Evolutionary conservation across 1,284 basidiomycete genomes (phyloP).

Genomic region (Melanopsichium pennsylvanicum): DNA sequence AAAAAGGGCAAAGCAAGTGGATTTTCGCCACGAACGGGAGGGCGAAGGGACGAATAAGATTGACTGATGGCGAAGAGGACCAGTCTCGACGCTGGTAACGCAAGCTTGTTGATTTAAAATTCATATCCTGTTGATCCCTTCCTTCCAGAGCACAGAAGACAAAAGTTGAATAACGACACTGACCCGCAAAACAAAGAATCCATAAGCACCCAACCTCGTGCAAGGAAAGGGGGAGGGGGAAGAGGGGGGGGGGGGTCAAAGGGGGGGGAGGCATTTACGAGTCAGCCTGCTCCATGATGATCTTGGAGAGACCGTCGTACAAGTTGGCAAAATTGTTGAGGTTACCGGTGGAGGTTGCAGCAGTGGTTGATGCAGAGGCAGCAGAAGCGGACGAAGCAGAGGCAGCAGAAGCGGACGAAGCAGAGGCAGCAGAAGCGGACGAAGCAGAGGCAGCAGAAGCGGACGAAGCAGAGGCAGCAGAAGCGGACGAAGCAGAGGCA

Average conservation of each 20-base stretch:
- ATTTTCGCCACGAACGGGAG: neutral
- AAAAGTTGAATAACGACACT: constrained; percentile 7
- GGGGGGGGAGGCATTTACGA: constrained; percentile 1
- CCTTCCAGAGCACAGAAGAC: constrained; percentile 17
- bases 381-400: neutral
- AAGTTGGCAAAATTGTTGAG: constrained; percentile 60
- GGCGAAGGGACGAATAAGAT: constrained; percentile 1
- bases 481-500: constrained; percentile 17
- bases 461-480: constrained; percentile 30
- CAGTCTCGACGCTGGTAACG: constrained; percentile 10
- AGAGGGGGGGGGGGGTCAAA: neutral
- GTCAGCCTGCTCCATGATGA: constrained; percentile 49
- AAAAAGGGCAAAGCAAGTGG: neutral
- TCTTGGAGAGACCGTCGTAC: constrained; percentile 58
- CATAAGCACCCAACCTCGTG: constrained; percentile 16
- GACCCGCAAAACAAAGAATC: constrained; percentile 26
- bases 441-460: too few relatives aligned
- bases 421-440: too few relatives aligned
- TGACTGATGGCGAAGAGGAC: constrained; percentile 14
- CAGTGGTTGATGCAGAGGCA: constrained; percentile 22
- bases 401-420: too few relatives aligned
- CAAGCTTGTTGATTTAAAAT: neutral
- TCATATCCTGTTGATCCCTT: constrained; percentile 10
- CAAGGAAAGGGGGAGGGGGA: neutral
- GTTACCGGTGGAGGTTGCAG: constrained; percentile 50